These are phyloP conservation scores for Monosporascus sp. DNA, from an alignment of 2,329 filamentous ascomycete species.

Conservation along the genomic window DNA sequence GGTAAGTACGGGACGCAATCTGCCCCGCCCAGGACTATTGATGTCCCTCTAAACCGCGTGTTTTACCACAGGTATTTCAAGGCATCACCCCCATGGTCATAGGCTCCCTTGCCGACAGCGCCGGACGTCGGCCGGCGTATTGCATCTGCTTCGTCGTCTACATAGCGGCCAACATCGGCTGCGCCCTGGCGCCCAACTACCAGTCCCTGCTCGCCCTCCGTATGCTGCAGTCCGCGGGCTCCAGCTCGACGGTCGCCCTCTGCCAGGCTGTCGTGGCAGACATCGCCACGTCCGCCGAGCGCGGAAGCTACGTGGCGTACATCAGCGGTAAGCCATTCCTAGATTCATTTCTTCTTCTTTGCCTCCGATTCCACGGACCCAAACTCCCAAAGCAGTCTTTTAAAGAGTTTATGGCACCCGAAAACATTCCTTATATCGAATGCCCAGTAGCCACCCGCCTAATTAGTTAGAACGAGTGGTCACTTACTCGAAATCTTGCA, in stretches of 20 bases:
- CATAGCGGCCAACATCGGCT: slow-evolving; percentile 39
- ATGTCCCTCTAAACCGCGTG: slow-evolving; percentile 13
- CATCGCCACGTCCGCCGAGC: slow-evolving; percentile 49
- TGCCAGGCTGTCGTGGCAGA: slow-evolving; percentile 50
- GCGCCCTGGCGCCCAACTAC: slow-evolving; percentile 41
- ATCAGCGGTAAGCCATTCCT: slow-evolving; percentile 13
- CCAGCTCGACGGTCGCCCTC: slow-evolving; percentile 50
- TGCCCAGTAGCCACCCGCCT: too few relatives aligned
- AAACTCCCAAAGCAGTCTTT: too few relatives aligned
- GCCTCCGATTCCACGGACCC: too few relatives aligned
- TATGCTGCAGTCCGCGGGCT: slow-evolving; percentile 46
- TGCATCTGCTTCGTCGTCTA: slow-evolving; percentile 42
- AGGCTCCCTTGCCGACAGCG: slow-evolving; percentile 42
- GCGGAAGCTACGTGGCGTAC: slow-evolving; percentile 48
- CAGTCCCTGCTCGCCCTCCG: slow-evolving; percentile 41
- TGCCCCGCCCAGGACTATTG: too few relatives aligned
- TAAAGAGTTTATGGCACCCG: too few relatives aligned
- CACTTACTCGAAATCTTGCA: slow-evolving; percentile 9
- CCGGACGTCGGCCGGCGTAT: slow-evolving; percentile 43
- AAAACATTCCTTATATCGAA: too few relatives aligned
- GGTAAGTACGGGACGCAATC: slow-evolving; percentile 12
- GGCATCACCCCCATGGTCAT: slow-evolving; percentile 46
- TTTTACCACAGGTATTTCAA: slow-evolving; percentile 43
- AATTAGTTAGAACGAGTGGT: too few relatives aligned
- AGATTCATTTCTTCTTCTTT: too few relatives aligned